Percentiles rank a stretch among this genome's conserved stretches.
Conservation (phyloP, 169 alveolate genomes). For the Eimeria acervulina region DNA sequence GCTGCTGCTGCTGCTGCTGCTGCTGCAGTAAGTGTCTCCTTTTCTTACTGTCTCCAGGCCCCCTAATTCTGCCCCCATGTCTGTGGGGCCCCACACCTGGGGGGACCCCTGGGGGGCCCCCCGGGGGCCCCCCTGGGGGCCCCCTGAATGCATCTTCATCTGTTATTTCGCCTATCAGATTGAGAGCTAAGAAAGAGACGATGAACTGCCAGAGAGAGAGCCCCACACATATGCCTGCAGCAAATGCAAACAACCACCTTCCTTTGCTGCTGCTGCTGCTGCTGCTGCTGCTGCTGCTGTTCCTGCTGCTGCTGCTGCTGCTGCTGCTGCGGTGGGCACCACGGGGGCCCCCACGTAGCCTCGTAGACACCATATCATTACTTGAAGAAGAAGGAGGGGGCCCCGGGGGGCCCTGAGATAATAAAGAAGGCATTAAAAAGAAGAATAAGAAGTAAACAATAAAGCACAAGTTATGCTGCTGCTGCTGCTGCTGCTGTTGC, state of each 20-base stretch:
- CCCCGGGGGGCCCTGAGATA: conserved; percentile 1
- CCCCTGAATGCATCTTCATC: background rate
- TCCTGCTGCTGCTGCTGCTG: conserved; percentile 23
- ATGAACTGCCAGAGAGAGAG: conserved; percentile 65
- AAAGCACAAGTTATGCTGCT: background rate
- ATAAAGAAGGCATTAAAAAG: background rate
- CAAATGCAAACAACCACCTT: conserved; percentile 3
- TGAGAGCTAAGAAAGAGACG: conserved; percentile 60
- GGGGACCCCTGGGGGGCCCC: conserved; percentile 32
- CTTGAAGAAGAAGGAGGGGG: background rate
- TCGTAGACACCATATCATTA: background rate
- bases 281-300: conserved; percentile 46
- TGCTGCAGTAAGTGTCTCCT: no score
- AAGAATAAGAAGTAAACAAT: background rate
- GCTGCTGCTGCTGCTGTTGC: conserved; percentile 54
- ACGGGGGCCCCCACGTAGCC: conserved; percentile 35
- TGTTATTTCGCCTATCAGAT: background rate
- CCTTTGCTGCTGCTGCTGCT: conserved; percentile 43
- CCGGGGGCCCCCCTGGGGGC: background rate
- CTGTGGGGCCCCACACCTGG: background rate
- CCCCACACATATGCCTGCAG: conserved; percentile 58
- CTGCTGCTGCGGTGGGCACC: background rate
- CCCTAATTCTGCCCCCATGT: no score
- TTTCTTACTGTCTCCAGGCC: no score
- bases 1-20: no score